Evolutionary conservation across 2,329 filamentous ascomycete genomes (phyloP).

Genomic region (Diaporthe capsici): DNA sequence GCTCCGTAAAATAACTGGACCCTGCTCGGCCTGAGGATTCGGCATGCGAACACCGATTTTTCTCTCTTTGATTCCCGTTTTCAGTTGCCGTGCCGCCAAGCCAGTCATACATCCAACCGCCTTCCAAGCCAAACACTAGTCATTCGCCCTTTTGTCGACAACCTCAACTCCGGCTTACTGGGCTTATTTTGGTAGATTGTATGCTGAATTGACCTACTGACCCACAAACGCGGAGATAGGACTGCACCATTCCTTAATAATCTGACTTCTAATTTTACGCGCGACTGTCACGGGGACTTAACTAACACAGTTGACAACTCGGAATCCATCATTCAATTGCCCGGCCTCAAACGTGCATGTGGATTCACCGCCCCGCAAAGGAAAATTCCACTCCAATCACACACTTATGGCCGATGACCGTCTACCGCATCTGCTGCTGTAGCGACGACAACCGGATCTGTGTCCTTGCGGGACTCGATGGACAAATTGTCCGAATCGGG

Average conservation of each 20-base stretch:
- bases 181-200: neutral
- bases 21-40: neutral
- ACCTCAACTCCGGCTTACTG: neutral
- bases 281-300: neutral
- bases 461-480: conserved; percentile 25
- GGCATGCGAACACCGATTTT: neutral
- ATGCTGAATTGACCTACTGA: neutral
- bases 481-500: conserved; percentile 25
- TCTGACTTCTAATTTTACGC: neutral
- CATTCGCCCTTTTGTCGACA: neutral
- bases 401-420: conserved; percentile 2
- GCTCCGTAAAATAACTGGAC: neutral
- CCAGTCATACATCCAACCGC: neutral
- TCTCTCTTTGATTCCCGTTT: neutral
- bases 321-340: neutral
- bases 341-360: neutral
- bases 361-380: too few relatives aligned
- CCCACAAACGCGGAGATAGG: neutral
- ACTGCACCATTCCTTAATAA: neutral
- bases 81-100: neutral
- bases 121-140: neutral
- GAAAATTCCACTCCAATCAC: neutral
- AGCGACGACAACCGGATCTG: conserved; percentile 36
- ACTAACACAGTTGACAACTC: neutral
- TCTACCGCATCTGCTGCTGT: conserved; percentile 41